These are phyloP conservation scores for Pseudomonodictys pantanalensis DNA, from an alignment of 495 filamentous ascomycete genomes.

Conservation along the genomic window DNA sequence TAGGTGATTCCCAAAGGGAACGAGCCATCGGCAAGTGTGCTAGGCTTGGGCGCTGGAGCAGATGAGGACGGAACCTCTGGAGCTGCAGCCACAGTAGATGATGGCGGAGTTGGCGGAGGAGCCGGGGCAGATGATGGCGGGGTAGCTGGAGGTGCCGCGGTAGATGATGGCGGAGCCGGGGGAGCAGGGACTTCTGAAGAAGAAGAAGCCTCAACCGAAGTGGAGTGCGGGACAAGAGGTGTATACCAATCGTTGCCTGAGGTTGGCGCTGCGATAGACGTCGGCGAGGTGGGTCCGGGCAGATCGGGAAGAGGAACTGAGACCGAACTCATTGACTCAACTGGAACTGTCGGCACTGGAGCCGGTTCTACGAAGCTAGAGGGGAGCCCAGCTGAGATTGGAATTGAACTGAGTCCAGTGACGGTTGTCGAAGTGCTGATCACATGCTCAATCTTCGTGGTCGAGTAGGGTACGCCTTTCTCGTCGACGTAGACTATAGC, in stretches of 20 bases:
- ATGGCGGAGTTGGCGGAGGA: not conserved
- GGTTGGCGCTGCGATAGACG: not conserved
- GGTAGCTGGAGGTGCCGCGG: not conserved
- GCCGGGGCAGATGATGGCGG: not conserved
- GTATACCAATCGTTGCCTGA: not conserved
- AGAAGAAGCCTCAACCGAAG: not conserved
- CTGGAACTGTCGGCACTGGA: not conserved
- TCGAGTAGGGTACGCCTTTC: constrained; percentile 52
- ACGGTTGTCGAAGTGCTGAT: not conserved
- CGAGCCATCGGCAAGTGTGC: not conserved
- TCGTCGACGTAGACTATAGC: constrained; percentile 66
- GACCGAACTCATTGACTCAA: not conserved
- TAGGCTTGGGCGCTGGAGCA: not conserved
- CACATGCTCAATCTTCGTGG: constrained; percentile 13
- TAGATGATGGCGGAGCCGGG: not conserved
- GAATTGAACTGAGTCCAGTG: not conserved
- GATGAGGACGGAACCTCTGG: not conserved
- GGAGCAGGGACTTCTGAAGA: not conserved
- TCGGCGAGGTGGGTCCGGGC: not conserved
- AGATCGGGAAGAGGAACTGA: not conserved
- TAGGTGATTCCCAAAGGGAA: constrained; percentile 26
- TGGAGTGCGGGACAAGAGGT: not conserved
- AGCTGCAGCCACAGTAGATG: no score
- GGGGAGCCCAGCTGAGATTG: not conserved
- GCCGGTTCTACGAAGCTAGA: not conserved